These are phyloP conservation scores for Chalciporus sphaerocephalus DNA, from an alignment of 768 basidiomycete genomes.

Conservation along the genomic window DNA sequence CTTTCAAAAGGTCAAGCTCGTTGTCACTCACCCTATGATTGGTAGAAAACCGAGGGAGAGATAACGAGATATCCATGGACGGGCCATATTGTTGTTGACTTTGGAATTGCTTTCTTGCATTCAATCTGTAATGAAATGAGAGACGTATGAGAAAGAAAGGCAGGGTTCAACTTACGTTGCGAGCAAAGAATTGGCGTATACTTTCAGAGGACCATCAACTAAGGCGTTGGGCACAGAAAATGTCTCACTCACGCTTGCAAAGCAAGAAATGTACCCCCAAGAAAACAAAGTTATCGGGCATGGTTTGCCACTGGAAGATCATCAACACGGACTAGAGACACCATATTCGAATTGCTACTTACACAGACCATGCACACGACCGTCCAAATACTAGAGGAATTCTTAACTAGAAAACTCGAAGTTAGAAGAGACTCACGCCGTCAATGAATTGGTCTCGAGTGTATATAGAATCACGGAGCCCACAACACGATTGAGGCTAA, in stretches of 20 bases:
- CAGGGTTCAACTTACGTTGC: conserved; percentile 33
- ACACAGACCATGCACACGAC: conserved; percentile 42
- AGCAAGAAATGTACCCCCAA: conserved; percentile 52
- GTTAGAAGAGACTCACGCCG: conserved; percentile 32
- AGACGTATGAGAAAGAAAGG: not conserved
- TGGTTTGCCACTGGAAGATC: conserved; percentile 38
- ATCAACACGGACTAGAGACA: not conserved
- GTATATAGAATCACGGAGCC: conserved; percentile 47
- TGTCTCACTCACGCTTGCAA: conserved; percentile 39
- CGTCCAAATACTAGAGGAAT: conserved; percentile 34
- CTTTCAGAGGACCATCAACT: conserved; percentile 20
- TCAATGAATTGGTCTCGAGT: conserved; percentile 50
- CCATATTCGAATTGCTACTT: conserved; percentile 9
- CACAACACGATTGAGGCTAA: conserved; percentile 46
- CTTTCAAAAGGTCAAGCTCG: not conserved
- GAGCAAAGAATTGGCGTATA: conserved; percentile 49
- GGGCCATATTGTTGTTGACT: conserved; percentile 25
- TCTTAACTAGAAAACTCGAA: not conserved
- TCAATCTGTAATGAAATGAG: conserved; percentile 24
- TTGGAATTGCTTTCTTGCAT: conserved; percentile 34
- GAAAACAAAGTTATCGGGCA: conserved; percentile 47
- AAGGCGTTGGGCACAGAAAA: not conserved
- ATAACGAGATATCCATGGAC: conserved; percentile 25
- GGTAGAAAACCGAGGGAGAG: conserved; percentile 21
- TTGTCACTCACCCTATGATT: conserved; percentile 12